Evolutionary conservation across 2,329 filamentous ascomycete species (phyloP), one percentile per base, ranked within the genome.

Genomic region (Alternaria brassicae): DNA sequence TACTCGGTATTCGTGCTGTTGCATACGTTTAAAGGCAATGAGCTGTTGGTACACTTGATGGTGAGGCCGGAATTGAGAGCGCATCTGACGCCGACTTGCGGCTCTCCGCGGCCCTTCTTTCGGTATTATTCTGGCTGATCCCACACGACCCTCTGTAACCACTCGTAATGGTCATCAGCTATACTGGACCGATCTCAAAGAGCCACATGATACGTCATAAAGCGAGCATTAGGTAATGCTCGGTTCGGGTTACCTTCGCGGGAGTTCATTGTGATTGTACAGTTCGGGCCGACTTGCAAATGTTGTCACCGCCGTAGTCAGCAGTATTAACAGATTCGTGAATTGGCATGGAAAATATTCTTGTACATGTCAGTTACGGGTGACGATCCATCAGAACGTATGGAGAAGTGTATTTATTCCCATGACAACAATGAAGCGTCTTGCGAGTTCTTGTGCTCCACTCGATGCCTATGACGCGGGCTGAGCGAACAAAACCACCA

Each of bases 121-220:
- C 65, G 53, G 62, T 53, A 21, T 28, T 13, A 40, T 36, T 34
- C 19, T 63, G 58, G 64, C 65, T 67, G 62, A 64, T 40, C 39
- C 45, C 41, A 57, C 37, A 53, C 60, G 57, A 55, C 41, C 47
- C 23, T n/a, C 6, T 48, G 28, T 23, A 23, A 34, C 28, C 19
- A 36, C 30, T 48, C 30, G 30, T 48, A 32, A 48, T 48, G 2
- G 44, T 48, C 30, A 48, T 36, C 44, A 9, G 17, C 9, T 17
- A 28, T 30, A n/a, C n/a, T n/a, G n/a, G 25, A 42, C 30, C 44
- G 37, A 30, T 30, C 3, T 17, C 19, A 17, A 27, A 15, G 17
- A 28, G 3, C 17, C 32, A 28, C 32, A 36, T 28, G 5, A 21
- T 15, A n/a, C 17, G 3, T 37, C 15, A 10, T 39, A 32, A 27